Conservation (phyloP, 1,139 yeast species). For the Groenewaldozyma sp. region DNA sequence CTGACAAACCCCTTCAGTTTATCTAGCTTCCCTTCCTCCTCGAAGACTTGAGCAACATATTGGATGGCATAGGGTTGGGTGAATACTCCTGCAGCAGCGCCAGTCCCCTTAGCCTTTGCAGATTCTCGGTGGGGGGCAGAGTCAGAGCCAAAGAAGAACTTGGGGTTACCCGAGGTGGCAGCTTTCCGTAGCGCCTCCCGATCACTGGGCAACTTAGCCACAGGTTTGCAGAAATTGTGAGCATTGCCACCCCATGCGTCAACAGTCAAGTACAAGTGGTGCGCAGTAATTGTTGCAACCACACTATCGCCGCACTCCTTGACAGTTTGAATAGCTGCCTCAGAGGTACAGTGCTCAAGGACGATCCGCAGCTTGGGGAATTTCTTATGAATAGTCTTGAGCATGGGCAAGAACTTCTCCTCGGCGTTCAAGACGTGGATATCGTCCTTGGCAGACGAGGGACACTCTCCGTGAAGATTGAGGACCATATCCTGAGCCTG, state of each 20-base stretch:
- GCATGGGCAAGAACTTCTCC: slow-evolving; percentile 85
- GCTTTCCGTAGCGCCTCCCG: slow-evolving; percentile 72
- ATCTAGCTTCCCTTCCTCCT: slow-evolving; percentile 50
- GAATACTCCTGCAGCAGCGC: slow-evolving; percentile 96
- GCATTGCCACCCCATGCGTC: slow-evolving; percentile 98
- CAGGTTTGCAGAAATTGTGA: slow-evolving; percentile 93
- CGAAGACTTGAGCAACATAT: slow-evolving; percentile 83
- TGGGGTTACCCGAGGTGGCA: slow-evolving; percentile 86
- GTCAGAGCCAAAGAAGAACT: slow-evolving; percentile 94
- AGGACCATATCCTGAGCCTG: slow-evolving; percentile 66
- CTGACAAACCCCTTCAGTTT: slow-evolving; percentile 66
- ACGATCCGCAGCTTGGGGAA: slow-evolving; percentile 85
- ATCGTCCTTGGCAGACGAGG: slow-evolving; percentile 37
- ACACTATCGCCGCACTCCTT: slow-evolving; percentile 63
- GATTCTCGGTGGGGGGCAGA: slow-evolving; percentile 92
- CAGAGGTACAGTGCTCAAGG: slow-evolving; percentile 91
- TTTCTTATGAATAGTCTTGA: slow-evolving; percentile 62
- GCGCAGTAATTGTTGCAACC: slow-evolving; percentile 93
- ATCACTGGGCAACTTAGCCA: slow-evolving; percentile 85
- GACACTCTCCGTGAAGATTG: slow-evolving; percentile 93
- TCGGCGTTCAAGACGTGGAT: slow-evolving; percentile 93
- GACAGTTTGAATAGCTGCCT: slow-evolving; percentile 74
- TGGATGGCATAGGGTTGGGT: slow-evolving; percentile 79
- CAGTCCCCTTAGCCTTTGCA: slow-evolving; percentile 64
- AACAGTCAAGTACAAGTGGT: slow-evolving; percentile 77